Percentiles rank a stretch among this genome's conserved stretches.
Evolutionary conservation across 164 flowering plant genomes (phyloP).

Genomic region (Magnolia officinalis): DNA sequence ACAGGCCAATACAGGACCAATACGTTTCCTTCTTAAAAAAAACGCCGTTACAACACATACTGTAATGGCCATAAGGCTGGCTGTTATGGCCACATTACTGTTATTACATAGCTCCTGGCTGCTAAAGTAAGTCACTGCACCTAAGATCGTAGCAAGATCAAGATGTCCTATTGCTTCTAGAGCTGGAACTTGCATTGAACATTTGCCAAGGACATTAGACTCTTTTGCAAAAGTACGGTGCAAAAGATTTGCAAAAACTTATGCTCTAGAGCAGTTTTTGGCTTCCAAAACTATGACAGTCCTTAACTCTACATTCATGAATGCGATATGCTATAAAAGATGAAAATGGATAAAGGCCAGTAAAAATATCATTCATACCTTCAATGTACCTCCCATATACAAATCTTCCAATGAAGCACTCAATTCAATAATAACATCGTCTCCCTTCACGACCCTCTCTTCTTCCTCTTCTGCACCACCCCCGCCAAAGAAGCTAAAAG

Average conservation of each 20-base stretch:
- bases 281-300: neutral
- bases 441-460: conserved; percentile 83
- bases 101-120: too few relatives aligned
- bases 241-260: neutral
- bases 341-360: neutral
- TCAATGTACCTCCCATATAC: conserved; percentile 94
- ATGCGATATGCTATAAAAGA: neutral
- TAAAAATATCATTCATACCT: conserved; percentile 39
- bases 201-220: neutral
- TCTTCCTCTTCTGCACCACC: conserved; percentile 74
- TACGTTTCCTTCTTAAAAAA: too few relatives aligned
- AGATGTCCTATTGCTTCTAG: neutral
- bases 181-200: neutral
- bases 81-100: too few relatives aligned
- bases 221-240: neutral
- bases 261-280: neutral
- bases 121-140: too few relatives aligned
- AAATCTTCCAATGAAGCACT: conserved; percentile 90
- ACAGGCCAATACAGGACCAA: too few relatives aligned
- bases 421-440: conserved; percentile 92
- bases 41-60: too few relatives aligned
- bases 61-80: too few relatives aligned
- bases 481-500: conserved; percentile 68
- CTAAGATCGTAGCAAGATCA: neutral
- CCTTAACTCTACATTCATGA: neutral